phyloP scores from a whole-genome alignment of 768 basidiomycete genomes.

The Tylopilus rubrobrunneus region DNA sequence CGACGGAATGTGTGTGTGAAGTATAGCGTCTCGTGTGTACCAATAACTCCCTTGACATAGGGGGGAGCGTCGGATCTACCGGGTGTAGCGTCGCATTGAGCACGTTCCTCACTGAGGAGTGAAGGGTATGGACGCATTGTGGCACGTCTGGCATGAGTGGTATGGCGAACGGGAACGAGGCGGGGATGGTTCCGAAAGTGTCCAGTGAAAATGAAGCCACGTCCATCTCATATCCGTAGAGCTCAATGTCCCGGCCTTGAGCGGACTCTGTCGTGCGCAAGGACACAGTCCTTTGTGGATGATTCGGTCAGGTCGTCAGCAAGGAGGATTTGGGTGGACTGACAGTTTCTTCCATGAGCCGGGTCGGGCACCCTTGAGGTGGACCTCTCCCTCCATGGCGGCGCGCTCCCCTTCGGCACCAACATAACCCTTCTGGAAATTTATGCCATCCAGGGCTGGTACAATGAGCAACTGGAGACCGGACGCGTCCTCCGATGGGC shows the following conservation, averaged over 20 bases:
- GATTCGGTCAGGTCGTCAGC: constrained; percentile 11
- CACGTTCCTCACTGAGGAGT: constrained; percentile 67
- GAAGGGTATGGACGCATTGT: constrained; percentile 73
- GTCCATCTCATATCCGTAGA: constrained; percentile 52
- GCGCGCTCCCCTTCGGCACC: constrained; percentile 82
- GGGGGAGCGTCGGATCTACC: constrained; percentile 32
- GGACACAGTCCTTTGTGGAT: constrained; percentile 50
- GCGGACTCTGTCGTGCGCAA: constrained; percentile 66
- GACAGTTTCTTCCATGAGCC: constrained; percentile 67
- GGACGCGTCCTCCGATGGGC: constrained; percentile 17
- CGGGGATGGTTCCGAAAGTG: constrained; percentile 43
- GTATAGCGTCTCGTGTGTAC: constrained; percentile 77
- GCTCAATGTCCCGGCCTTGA: constrained; percentile 61
- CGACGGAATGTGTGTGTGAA: constrained; percentile 55
- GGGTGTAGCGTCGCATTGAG: constrained; percentile 67
- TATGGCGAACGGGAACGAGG: constrained; percentile 76
- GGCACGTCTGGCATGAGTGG: constrained; percentile 77
- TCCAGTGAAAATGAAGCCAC: constrained; percentile 45
- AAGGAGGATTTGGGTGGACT: constrained; percentile 34
- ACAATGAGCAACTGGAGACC: constrained; percentile 69
- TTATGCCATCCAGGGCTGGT: constrained; percentile 63
- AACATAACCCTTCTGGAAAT: constrained; percentile 83
- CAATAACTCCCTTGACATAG: constrained; percentile 51
- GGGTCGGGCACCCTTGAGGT: constrained; percentile 66
- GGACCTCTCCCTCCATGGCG: constrained; percentile 83